Conservation (phyloP, 768 basidiomycete genomes). For the Phlebiopsis flavidoalba region DNA sequence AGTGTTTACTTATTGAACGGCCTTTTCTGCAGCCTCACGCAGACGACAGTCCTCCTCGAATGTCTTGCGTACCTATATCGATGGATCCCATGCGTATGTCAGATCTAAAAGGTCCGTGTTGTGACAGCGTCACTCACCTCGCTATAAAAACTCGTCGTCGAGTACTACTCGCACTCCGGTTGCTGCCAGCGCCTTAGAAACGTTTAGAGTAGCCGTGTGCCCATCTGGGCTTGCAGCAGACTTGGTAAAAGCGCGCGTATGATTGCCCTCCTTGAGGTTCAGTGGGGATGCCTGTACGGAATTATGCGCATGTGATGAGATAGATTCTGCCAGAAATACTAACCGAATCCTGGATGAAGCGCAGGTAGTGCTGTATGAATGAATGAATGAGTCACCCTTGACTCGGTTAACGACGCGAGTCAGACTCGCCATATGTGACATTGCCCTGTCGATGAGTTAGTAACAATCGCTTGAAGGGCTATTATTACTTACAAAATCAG, state of each 20-base stretch:
- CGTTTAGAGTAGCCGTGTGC: constrained; percentile 61
- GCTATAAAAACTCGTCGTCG: constrained; percentile 59
- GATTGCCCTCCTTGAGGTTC: constrained; percentile 69
- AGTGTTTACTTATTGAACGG: neutral
- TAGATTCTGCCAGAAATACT: neutral
- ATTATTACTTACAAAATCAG: constrained; percentile 64
- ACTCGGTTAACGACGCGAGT: neutral
- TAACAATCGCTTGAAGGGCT: neutral
- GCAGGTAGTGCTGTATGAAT: constrained; percentile 47
- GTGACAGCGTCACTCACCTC: constrained; percentile 34
- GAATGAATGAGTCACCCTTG: neutral
- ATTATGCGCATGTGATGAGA: neutral
- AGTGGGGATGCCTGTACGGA: constrained; percentile 64
- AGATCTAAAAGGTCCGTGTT: neutral
- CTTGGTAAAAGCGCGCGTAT: constrained; percentile 63
- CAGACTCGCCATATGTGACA: constrained; percentile 58
- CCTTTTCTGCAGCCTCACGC: neutral
- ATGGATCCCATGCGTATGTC: neutral
- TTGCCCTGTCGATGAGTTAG: constrained; percentile 46
- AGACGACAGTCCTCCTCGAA: constrained; percentile 39
- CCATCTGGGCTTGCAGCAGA: constrained; percentile 55
- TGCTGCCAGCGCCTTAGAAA: constrained; percentile 68
- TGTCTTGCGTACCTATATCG: constrained; percentile 40
- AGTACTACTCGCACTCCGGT: constrained; percentile 63
- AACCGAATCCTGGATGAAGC: constrained; percentile 71